Evolutionary conservation across 2,329 filamentous ascomycete species (phyloP).

Genomic region (Dothiorella sarmentorum): DNA sequence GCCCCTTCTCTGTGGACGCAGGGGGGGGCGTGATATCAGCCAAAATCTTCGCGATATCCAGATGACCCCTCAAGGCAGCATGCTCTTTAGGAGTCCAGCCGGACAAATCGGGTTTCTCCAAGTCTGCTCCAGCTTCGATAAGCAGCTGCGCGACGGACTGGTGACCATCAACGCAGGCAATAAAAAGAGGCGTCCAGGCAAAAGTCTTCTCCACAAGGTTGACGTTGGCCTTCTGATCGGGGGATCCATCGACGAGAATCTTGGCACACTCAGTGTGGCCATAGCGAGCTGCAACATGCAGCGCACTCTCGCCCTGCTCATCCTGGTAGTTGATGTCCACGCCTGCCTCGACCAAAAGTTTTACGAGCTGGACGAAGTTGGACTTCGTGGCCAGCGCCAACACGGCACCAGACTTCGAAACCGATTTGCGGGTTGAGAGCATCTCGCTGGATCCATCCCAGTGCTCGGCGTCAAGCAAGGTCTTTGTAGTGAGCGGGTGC

Average conservation of each 20-base stretch:
- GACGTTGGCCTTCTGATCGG: slow-evolving; percentile 68
- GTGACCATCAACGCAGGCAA: slow-evolving; percentile 86
- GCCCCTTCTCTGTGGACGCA: slow-evolving; percentile 26
- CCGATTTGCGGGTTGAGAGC: slow-evolving; percentile 61
- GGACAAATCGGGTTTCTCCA: slow-evolving; percentile 73
- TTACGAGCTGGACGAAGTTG: slow-evolving; percentile 80
- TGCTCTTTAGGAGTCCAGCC: slow-evolving; percentile 96
- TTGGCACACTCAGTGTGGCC: slow-evolving; percentile 78
- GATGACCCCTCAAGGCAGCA: slow-evolving; percentile 82
- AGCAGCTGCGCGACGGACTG: slow-evolving; percentile 71
- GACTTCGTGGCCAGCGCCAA: slow-evolving; percentile 83
- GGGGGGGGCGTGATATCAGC: slow-evolving; percentile 51
- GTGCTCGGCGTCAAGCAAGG: slow-evolving; percentile 75
- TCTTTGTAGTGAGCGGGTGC: slow-evolving; percentile 79
- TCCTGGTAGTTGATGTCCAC: slow-evolving; percentile 94
- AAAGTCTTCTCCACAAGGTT: slow-evolving; percentile 80
- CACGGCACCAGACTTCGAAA: slow-evolving; percentile 82
- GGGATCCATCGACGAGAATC: slow-evolving; percentile 68
- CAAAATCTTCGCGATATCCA: slow-evolving; percentile 72
- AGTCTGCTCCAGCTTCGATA: slow-evolving; percentile 71
- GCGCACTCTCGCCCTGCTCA: slow-evolving; percentile 80
- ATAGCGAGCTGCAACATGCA: slow-evolving; percentile 88
- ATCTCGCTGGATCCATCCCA: slow-evolving; percentile 66
- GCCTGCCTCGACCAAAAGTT: slow-evolving; percentile 81
- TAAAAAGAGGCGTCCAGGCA: slow-evolving; percentile 92